A percentile compares a stretch with the other conserved stretches of the same genome.
These are phyloP conservation scores for Botryotinia globosa DNA, from an alignment of 2,329 filamentous ascomycete genomes.

Conservation along the genomic window DNA sequence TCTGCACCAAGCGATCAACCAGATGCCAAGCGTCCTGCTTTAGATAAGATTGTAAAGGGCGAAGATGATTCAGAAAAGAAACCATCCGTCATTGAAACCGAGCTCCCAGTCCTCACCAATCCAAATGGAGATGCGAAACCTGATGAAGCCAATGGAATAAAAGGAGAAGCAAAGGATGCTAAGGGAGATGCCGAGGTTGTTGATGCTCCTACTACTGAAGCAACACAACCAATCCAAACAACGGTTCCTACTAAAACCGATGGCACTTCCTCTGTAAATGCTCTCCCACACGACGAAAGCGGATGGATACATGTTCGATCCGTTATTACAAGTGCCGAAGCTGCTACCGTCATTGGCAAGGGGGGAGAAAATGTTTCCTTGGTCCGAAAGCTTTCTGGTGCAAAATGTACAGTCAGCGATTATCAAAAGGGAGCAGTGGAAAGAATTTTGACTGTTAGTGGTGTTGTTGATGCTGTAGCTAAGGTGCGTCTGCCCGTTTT, in stretches of 20 bases:
- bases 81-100: slow-evolving; percentile 33
- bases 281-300: slow-evolving; percentile 77
- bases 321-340: slow-evolving; percentile 95
- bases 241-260: slow-evolving; percentile 42
- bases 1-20: slow-evolving; percentile 89
- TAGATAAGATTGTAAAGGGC: slow-evolving; percentile 84
- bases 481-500: slow-evolving; percentile 61
- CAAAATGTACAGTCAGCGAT: slow-evolving; percentile 98
- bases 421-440: slow-evolving; percentile 96
- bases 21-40: slow-evolving; percentile 91
- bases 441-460: slow-evolving; percentile 95
- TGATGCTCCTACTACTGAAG: slow-evolving; percentile 43
- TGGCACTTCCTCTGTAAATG: slow-evolving; percentile 39
- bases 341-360: slow-evolving; percentile 97
- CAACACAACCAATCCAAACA: slow-evolving; percentile 52
- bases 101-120: slow-evolving; percentile 46
- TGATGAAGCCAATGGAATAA: slow-evolving; percentile 46
- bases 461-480: slow-evolving; percentile 90
- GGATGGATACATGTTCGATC: slow-evolving; percentile 96
- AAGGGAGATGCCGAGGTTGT: slow-evolving; percentile 69
- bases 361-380: slow-evolving; percentile 98
- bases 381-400: slow-evolving; percentile 90
- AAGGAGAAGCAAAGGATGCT: slow-evolving; percentile 52
- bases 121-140: slow-evolving; percentile 43
- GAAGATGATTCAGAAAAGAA: slow-evolving; percentile 47